Evolutionary conservation across 2,329 filamentous ascomycete species (phyloP), one percentile per base, ranked within the genome.

Genomic region (Aspergillus fischeri): DNA sequence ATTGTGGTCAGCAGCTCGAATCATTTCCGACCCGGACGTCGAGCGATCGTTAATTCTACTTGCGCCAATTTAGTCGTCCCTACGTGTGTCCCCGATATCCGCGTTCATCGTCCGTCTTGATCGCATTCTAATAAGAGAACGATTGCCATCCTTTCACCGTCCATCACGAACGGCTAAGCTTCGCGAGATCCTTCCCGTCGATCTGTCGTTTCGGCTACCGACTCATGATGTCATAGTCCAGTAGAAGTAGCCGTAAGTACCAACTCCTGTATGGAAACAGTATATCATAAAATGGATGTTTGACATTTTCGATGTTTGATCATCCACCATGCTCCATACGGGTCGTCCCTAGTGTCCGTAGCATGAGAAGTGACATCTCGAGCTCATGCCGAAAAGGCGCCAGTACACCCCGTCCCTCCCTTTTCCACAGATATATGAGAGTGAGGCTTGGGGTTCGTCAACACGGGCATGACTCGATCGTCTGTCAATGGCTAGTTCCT

Each of bases 1-100:
- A 68, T 67, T 52, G 49, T 66, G 63, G 57, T 64, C 63, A 67
- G 66, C 65, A 65, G 64, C 67, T 63, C 63, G 61, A 65, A 62
- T 62, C 56, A 55, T 58, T 51, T 41, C 61, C 67, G 67, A 65
- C 64, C 64, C 67, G 59, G 59, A 64, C 62, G 60, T 65, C 65
- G 65, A 63, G 60, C 62, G 59, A 63, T 57, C 60, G 57, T 61
- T 64, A 61, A 55, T 56, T 53, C 53, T 48, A 54, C 47, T 51
- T 52, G 45, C 63, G 61, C 63, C 63, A 60, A 52, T 61, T 59
- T 55, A 60, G 47, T 65, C 66, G 62, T 67, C 66, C 56, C 60
- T 63, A 47, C 56, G 54, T 55, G 63, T 54, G 53, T 60, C 55
- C 49, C 49, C 63, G 63, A 67, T 64, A 63, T 56, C 57, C 62